These are phyloP conservation scores for Sequoia sempervirens DNA, from an alignment of 75 land plant genomes.

Conservation along the genomic window DNA sequence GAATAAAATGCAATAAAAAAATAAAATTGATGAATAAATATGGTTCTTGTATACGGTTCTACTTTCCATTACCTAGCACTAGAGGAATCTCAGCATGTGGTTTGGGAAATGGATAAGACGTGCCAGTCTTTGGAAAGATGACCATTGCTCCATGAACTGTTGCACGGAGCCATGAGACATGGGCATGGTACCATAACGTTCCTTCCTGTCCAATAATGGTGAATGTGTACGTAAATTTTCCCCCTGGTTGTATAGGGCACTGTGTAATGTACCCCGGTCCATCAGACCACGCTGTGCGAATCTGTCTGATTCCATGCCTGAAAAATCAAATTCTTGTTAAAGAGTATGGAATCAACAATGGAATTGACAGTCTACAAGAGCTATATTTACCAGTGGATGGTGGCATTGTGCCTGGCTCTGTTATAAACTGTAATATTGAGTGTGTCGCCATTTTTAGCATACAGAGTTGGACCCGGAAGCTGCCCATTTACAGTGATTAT, in stretches of 20 bases:
- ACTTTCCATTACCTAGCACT: background rate
- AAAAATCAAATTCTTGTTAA: background rate
- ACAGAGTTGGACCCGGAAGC: too few species aligned
- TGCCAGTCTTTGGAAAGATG: background rate
- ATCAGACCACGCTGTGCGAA: too few species aligned
- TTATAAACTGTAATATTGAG: too few species aligned
- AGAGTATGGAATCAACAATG: background rate
- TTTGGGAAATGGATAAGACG: background rate
- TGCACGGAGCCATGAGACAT: background rate
- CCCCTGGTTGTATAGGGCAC: background rate
- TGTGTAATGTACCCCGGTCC: background rate
- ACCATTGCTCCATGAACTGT: background rate
- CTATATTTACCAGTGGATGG: too few species aligned
- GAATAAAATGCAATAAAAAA: too few species aligned
- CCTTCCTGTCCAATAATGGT: background rate
- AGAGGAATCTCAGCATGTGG: background rate
- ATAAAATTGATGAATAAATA: too few species aligned
- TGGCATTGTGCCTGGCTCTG: too few species aligned
- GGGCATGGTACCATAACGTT: too few species aligned
- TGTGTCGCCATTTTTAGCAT: too few species aligned
- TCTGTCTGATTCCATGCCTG: background rate
- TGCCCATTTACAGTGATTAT: too few species aligned
- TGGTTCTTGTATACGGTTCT: too few species aligned
- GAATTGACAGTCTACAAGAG: background rate
- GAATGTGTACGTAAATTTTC: background rate